phyloP scores from a whole-genome alignment of 495 filamentous ascomycete species.

The Cryomyces antarcticus region DNA sequence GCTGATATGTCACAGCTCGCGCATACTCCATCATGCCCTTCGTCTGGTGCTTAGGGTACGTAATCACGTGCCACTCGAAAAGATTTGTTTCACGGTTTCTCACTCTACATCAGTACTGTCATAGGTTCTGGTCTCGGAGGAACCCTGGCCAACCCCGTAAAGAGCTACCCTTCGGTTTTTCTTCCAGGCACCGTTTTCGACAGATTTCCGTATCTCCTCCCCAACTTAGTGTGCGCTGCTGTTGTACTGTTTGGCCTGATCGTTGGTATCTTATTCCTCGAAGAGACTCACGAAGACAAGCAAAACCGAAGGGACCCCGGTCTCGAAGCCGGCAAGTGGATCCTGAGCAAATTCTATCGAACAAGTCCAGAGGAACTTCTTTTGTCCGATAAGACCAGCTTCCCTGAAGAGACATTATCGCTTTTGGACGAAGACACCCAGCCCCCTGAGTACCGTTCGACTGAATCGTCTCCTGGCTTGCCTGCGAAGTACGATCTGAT shows the following conservation, averaged over 20 bases:
- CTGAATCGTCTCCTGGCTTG: constrained; percentile 26
- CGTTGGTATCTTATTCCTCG: constrained; percentile 73
- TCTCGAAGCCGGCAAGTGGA: constrained; percentile 52
- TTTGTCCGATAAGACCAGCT: constrained; percentile 14
- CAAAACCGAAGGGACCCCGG: constrained; percentile 58
- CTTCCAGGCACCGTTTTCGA: constrained; percentile 56
- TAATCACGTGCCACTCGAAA: constrained; percentile 2
- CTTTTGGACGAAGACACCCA: constrained; percentile 27
- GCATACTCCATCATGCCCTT: constrained; percentile 96
- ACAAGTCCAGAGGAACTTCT: constrained; percentile 3
- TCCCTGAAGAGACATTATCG: constrained; percentile 20
- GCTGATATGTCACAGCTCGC: constrained; percentile 30
- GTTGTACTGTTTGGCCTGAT: constrained; percentile 60
- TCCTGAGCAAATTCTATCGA: constrained; percentile 30
- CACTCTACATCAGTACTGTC: constrained; percentile 33
- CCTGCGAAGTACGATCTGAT: no score
- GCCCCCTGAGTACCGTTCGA: constrained; percentile 43
- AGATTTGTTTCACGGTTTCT: background rate
- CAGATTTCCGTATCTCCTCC: constrained; percentile 72
- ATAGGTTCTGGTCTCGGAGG: constrained; percentile 83
- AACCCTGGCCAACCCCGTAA: constrained; percentile 66
- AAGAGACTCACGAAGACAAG: constrained; percentile 83
- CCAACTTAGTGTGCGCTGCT: constrained; percentile 74
- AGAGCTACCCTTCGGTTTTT: constrained; percentile 63
- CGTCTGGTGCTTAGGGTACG: constrained; percentile 84